Conservation (phyloP, 257 asterid species). For the Solanum acaule region DNA sequence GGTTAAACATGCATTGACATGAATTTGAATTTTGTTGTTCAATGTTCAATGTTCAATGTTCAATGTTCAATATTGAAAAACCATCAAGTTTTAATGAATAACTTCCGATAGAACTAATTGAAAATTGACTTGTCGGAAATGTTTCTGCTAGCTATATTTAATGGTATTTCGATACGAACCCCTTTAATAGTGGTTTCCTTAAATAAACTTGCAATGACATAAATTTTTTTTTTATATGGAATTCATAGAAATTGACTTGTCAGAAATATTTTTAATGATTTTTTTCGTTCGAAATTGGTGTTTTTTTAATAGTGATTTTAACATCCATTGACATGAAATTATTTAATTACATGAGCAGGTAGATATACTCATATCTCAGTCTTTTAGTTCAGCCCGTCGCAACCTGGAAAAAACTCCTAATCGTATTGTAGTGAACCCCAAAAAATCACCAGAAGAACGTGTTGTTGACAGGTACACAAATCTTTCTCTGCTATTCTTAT, state of each 20-base stretch:
- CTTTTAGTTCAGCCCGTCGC: slow-evolving; percentile 32
- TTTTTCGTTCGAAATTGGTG: background rate
- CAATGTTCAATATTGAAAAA: background rate
- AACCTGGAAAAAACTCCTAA: slow-evolving; percentile 15
- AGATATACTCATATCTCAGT: slow-evolving; percentile 56
- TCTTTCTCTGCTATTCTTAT: background rate
- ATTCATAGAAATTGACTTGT: background rate
- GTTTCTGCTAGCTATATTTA: background rate
- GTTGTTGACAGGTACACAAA: background rate
- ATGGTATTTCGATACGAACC: no score
- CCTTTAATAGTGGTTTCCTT: background rate
- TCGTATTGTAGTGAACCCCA: background rate
- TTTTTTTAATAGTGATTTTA: background rate
- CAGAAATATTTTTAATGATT: background rate
- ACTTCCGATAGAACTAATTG: background rate
- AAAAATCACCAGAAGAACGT: background rate
- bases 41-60: background rate
- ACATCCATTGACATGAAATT: background rate
- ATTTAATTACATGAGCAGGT: slow-evolving; percentile 30
- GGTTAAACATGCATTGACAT: background rate
- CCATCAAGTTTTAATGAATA: background rate
- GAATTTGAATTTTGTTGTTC: background rate
- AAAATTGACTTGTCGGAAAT: background rate
- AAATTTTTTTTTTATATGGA: background rate
- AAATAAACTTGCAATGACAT: background rate